A percentile compares a stretch with the other conserved stretches of the same genome.
These are phyloP conservation scores for Knufia petricola DNA, from an alignment of 2,329 filamentous ascomycete genomes.

Conservation along the genomic window DNA sequence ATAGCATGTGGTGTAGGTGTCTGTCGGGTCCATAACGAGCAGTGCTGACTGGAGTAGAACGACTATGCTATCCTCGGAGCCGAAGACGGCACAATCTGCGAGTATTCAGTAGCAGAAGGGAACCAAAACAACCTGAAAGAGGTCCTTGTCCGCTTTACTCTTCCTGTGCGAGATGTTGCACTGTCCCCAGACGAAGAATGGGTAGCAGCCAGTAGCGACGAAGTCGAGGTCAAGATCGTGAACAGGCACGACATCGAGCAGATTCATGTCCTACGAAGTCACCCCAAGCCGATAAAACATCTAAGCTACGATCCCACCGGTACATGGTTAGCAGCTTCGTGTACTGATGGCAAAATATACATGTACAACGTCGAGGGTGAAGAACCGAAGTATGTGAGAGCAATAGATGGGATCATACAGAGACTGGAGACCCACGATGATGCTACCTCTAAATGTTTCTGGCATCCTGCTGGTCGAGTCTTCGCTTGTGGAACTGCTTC, in stretches of 20 bases:
- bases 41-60: conserved; percentile 40
- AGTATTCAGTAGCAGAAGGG: conserved; percentile 66
- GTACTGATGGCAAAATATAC: conserved; percentile 81
- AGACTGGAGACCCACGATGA: conserved; percentile 68
- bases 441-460: conserved; percentile 62
- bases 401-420: conserved; percentile 77
- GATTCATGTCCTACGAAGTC: conserved; percentile 71
- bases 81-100: conserved; percentile 91
- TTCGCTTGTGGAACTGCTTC: conserved; percentile 79
- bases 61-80: conserved; percentile 81
- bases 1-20: conserved; percentile 50
- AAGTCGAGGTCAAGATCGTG: conserved; percentile 83
- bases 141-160: conserved; percentile 70
- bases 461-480: conserved; percentile 90
- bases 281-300: conserved; percentile 81
- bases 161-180: conserved; percentile 77
- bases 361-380: conserved; percentile 64
- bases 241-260: conserved; percentile 67
- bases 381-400: conserved; percentile 69
- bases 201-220: conserved; percentile 94
- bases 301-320: conserved; percentile 78
- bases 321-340: conserved; percentile 66
- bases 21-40: not conserved
- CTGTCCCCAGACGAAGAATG: conserved; percentile 73
- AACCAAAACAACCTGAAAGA: conserved; percentile 58